A percentile compares a stretch with the other conserved stretches of the same genome.
These are phyloP conservation scores for Colletotrichum eremochloae DNA, from an alignment of 2,329 filamentous ascomycete genomes.

Conservation along the genomic window DNA sequence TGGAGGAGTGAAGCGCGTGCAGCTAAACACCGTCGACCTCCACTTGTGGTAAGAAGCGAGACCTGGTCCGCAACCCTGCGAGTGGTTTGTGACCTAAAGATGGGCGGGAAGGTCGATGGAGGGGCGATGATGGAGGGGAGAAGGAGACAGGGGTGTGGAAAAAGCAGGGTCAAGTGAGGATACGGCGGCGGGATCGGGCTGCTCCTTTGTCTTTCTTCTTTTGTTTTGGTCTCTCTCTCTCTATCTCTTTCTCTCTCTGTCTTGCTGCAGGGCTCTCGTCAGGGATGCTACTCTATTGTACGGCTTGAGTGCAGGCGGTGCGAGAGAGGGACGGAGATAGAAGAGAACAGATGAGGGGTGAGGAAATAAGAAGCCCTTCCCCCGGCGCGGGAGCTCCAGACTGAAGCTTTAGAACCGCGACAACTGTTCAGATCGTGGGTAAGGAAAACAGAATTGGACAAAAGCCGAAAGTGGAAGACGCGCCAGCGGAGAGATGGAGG, in stretches of 20 bases:
- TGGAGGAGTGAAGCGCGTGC: not conserved
- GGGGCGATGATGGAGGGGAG: slow-evolving; percentile 26
- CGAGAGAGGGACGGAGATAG: not conserved
- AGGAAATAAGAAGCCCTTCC: not conserved
- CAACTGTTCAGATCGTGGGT: slow-evolving; percentile 1
- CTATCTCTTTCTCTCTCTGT: not conserved
- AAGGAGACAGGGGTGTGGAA: slow-evolving; percentile 19
- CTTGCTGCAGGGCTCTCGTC: slow-evolving; percentile 36
- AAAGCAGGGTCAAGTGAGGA: slow-evolving; percentile 37
- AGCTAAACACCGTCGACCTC: not conserved
- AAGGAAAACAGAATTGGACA: not conserved
- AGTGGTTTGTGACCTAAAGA: slow-evolving; percentile 16
- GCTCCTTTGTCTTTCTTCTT: not conserved
- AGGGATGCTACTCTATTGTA: slow-evolving; percentile 3
- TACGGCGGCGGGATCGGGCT: slow-evolving; percentile 30
- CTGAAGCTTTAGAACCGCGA: not conserved
- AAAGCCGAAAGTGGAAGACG: not conserved
- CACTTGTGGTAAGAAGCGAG: not conserved
- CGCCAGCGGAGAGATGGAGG: slow-evolving; percentile 5
- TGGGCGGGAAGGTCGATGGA: slow-evolving; percentile 30
- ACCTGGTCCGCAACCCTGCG: slow-evolving; percentile 2
- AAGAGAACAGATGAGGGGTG: not conserved
- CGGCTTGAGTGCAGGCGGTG: not conserved
- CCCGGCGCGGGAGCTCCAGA: not conserved
- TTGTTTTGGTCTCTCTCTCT: too few relatives aligned